Evolutionary conservation across 495 filamentous ascomycete species (phyloP).

Genomic region (Aspergillus incahuasiensis): DNA sequence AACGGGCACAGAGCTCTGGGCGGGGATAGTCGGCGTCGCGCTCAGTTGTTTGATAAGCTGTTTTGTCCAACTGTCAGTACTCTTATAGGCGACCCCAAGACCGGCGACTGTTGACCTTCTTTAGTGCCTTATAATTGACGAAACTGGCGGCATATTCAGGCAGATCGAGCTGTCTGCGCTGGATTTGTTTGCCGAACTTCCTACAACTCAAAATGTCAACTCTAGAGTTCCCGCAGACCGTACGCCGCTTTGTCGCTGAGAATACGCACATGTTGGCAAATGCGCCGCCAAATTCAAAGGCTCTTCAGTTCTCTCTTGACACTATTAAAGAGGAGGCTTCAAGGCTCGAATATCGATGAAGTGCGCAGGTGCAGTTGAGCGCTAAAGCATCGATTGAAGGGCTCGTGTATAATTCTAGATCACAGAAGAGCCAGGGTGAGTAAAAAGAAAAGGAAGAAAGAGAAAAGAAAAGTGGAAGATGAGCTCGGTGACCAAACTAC

Average conservation of each 20-base stretch:
- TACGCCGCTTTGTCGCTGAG: background rate
- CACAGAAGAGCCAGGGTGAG: too few species aligned
- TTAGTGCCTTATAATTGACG: constrained; percentile 97
- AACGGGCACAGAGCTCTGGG: constrained; percentile 60
- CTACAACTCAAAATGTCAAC: constrained; percentile 44
- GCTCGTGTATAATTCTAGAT: too few species aligned
- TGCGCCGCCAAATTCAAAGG: constrained; percentile 18
- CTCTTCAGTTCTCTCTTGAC: constrained; percentile 18
- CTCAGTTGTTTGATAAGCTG: constrained; percentile 98
- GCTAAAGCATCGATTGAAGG: constrained; percentile 4
- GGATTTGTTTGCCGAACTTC: constrained; percentile 99
- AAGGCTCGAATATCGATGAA: background rate
- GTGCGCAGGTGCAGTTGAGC: background rate
- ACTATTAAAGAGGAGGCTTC: constrained; percentile 5
- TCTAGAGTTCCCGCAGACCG: background rate
- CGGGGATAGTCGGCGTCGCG: constrained; percentile 75
- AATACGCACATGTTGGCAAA: constrained; percentile 32
- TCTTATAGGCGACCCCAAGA: background rate
- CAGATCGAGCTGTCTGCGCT: constrained; percentile 96
- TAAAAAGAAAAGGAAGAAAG: background rate
- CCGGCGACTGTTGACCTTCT: constrained; percentile 62
- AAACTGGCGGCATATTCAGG: constrained; percentile 99
- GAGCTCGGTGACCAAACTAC: constrained; percentile 8
- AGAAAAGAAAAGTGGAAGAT: constrained; percentile 5
- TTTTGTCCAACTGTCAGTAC: constrained; percentile 13